These are phyloP conservation scores for Agarophyton chilense DNA, from an alignment of 23 red algal species.

Conservation along the genomic window DNA sequence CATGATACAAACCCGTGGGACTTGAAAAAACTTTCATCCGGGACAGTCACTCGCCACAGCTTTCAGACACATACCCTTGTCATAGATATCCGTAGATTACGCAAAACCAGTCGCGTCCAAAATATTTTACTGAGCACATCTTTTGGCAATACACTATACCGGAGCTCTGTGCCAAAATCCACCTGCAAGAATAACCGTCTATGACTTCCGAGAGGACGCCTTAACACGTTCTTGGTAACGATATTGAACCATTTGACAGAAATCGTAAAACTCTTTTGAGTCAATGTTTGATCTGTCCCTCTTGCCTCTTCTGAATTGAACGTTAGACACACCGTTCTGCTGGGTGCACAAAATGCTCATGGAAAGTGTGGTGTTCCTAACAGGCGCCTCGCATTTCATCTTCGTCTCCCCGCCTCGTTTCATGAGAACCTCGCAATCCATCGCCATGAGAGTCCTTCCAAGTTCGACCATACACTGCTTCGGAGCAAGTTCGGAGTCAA, in stretches of 20 bases:
- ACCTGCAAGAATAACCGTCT: background rate
- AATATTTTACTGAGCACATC: slow-evolving; percentile 28
- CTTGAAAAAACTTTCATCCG: background rate
- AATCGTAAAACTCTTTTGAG: slow-evolving; percentile 63
- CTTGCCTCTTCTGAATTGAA: slow-evolving; percentile 49
- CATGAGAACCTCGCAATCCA: slow-evolving; percentile 74
- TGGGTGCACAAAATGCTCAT: slow-evolving; percentile 64
- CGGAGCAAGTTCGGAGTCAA: slow-evolving; percentile 65
- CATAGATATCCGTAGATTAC: slow-evolving; percentile 17
- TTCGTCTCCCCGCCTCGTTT: slow-evolving; percentile 69
- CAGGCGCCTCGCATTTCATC: slow-evolving; percentile 65
- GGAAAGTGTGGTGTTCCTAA: slow-evolving; percentile 49
- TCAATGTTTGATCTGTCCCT: slow-evolving; percentile 62
- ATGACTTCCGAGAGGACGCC: background rate
- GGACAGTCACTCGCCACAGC: background rate
- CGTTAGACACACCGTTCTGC: slow-evolving; percentile 39
- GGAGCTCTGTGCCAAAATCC: background rate
- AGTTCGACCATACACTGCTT: slow-evolving; percentile 61
- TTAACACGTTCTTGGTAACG: slow-evolving; percentile 55
- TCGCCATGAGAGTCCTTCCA: slow-evolving; percentile 57
- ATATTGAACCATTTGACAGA: slow-evolving; percentile 48
- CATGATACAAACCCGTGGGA: background rate
- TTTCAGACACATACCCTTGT: slow-evolving; percentile 9
- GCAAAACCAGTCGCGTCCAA: slow-evolving; percentile 1
- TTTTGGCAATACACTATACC: background rate